Base-by-base conservation (phyloP, 768 basidiomycete species). In the Kwoniella botswanensis region DNA sequence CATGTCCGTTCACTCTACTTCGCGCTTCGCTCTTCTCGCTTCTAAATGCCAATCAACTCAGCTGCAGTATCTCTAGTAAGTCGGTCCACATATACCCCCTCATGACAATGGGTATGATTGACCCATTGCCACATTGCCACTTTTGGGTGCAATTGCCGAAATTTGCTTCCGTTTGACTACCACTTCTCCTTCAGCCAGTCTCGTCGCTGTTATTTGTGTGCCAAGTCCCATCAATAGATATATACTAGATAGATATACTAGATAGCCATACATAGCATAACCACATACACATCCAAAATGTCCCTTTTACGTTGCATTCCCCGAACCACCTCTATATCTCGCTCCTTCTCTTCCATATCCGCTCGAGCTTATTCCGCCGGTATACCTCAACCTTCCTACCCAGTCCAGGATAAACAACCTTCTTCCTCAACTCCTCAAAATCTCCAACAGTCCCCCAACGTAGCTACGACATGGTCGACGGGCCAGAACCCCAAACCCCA, bases 401-500 rank as follows among this genome's bases (percentile, higher is more conserved):
- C 79, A 18, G 43, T 76, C 6, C 46, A 50, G 35, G 54, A 61
- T 4, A 64, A 72, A 21, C 75, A 78, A 59, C 79, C 79, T 12
- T 54, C 68, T 41, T 58, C 71, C 2, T 65, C 75, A n/a, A 65
- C 76, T 50, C 46, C 77, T 3, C 21, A 54, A n/a, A 54, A 50
- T 7, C 59, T 81, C 22, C 77, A 80, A 66, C 96, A 98, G 86
- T 87, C 94, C 5, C 93, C 96, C 70, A 97, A 98, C 85, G 87
- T 88, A 75, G 85, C 91, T 5, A 82, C 87, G 46, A 91, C 91
- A 74, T 98, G 95, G 95, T 93, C 93, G 2, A 89, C 90, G 21
- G 90, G 84, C 77, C 96, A 98, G 85, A 88, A 86, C 50, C 86
- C 90, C 56, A 84, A 83, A 44, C 78, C 79, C 1, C 76, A 82